These are phyloP conservation scores for Zymoseptoria brevis DNA, from an alignment of 2,329 filamentous ascomycete species.

Conservation along the genomic window DNA sequence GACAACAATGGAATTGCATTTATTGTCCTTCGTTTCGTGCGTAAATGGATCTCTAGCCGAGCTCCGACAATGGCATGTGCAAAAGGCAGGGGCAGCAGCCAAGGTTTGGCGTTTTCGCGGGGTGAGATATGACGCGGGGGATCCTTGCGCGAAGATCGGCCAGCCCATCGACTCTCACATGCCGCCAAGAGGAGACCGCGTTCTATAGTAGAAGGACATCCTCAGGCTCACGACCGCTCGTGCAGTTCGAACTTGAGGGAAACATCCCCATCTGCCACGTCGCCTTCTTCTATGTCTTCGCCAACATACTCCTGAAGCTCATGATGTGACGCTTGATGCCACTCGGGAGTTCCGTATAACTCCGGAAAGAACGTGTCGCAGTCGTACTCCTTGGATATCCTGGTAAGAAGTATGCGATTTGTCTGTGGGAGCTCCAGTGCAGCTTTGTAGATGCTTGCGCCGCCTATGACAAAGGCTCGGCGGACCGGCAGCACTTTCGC, in stretches of 20 bases:
- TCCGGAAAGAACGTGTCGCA: slow-evolving; percentile 70
- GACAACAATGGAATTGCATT: neutral
- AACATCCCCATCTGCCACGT: slow-evolving; percentile 33
- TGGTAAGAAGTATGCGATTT: slow-evolving; percentile 60
- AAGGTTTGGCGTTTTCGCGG: neutral
- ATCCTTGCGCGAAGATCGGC: neutral
- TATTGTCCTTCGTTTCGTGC: neutral
- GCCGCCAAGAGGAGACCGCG: neutral
- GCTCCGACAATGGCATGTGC: neutral
- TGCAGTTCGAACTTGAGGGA: slow-evolving; percentile 27
- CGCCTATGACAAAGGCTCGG: slow-evolving; percentile 80
- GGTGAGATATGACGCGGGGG: neutral
- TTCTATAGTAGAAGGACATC: neutral
- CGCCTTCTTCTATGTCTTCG: slow-evolving; percentile 52
- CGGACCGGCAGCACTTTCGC: slow-evolving; percentile 34
- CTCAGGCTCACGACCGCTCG: slow-evolving; percentile 12
- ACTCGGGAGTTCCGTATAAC: slow-evolving; percentile 42
- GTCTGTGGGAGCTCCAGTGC: slow-evolving; percentile 55
- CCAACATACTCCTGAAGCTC: slow-evolving; percentile 58
- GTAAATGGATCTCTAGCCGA: neutral
- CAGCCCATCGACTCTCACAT: neutral
- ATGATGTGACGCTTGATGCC: slow-evolving; percentile 46
- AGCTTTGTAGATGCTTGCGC: slow-evolving; percentile 72
- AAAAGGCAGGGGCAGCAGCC: neutral
- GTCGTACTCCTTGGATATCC: slow-evolving; percentile 60